Evolutionary conservation across 208 protist species (phyloP), one percentile per base, ranked within the genome.

Genomic region (Leishmania aethiopica): DNA sequence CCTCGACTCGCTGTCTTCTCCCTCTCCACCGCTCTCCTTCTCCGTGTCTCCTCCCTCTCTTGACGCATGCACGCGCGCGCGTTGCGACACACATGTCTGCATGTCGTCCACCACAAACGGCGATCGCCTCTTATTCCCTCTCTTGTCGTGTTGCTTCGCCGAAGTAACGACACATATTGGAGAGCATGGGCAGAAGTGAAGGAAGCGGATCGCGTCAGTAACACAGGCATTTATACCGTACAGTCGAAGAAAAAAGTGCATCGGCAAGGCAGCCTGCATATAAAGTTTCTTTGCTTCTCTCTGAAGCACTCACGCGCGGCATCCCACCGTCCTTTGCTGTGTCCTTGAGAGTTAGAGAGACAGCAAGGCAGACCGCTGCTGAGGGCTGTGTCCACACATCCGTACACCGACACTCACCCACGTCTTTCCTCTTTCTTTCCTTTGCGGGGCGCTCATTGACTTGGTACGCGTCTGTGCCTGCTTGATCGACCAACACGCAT

Each of bases 81-180:
- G 22, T 60, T 62, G 25, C 13, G 25, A 32, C 64, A 2, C 64
- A 73, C 22, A 32, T n/a, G 17, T 10, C 40, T 49, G 40, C 19
- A 35, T 19, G 28, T 28, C 35, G 35, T 2, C 40, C 67, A n/a
- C 67, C 22, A 32, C 22, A 19, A 42, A 47, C 67, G 17, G 19
- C 40, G 19, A 25, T n/a, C 22, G 11, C 69, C 22, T 73, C 8
- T 5, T 40, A 25, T 40, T 40, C 22, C 32, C 13, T 67, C 32
- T 37, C 62, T 67, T 22, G 28, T 8, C 15, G 7, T 67, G 10
- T 40, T 37, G 62, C 62, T 32, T 35, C 32, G 15, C 32, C n/a
- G 69, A 51, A 73, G 69, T 73, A 73, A 51, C 69, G 69, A 73
- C 69, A 73, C 69, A 37, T 32, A 37, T 73, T 3, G 40, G 42